phyloP scores from a whole-genome alignment of 768 basidiomycete genomes.

The Lanmaoa rubissima region DNA sequence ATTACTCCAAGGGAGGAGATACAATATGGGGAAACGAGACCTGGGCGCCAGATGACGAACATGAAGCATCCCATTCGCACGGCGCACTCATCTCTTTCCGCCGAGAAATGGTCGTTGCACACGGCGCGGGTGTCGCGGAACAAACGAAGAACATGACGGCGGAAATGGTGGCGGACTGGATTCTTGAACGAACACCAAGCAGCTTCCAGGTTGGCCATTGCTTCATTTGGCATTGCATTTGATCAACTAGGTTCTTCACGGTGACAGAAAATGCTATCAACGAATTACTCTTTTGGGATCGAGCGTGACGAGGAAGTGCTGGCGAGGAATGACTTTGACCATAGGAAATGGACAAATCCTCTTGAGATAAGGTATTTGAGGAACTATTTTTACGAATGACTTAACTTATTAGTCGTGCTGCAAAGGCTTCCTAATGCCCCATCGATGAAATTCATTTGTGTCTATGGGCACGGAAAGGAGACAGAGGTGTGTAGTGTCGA shows the following conservation, averaged over 20 bases:
- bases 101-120: constrained; percentile 15
- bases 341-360: constrained; percentile 90
- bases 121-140: constrained; percentile 11
- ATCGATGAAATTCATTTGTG: constrained; percentile 87
- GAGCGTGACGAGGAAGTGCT: constrained; percentile 70
- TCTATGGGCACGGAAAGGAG: constrained; percentile 95
- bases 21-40: constrained; percentile 77
- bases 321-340: constrained; percentile 66
- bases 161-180: constrained; percentile 71
- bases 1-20: constrained; percentile 62
- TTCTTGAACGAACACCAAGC: constrained; percentile 75
- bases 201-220: constrained; percentile 67
- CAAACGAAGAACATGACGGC: constrained; percentile 69
- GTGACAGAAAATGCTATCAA: constrained; percentile 65
- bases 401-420: neutral
- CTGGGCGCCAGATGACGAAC: constrained; percentile 78
- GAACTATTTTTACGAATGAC: neutral
- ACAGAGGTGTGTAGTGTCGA: constrained; percentile 63
- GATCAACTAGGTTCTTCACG: neutral
- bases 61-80: constrained; percentile 56
- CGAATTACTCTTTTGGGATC: constrained; percentile 88
- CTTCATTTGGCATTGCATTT: neutral
- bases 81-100: constrained; percentile 86
- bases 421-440: constrained; percentile 82
- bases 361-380: constrained; percentile 63